These are phyloP conservation scores for Thalassiosira mediterranea DNA, from an alignment of 352 stramenopile genomes.

Conservation along the genomic window DNA sequence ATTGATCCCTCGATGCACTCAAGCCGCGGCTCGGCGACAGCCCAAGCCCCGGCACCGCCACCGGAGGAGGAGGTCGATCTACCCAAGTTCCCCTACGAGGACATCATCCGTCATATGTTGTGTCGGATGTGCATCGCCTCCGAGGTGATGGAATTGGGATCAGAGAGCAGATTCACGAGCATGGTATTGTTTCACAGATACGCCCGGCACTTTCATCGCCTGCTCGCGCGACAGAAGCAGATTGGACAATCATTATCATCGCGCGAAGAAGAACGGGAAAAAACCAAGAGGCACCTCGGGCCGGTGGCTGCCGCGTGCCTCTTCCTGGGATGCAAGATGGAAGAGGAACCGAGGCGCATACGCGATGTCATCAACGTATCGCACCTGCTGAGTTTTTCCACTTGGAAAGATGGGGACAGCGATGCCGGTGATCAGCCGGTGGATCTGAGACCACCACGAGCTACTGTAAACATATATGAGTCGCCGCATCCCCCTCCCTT, in stretches of 20 bases:
- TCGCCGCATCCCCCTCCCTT: slow-evolving; percentile 38
- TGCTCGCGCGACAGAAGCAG: slow-evolving; percentile 1
- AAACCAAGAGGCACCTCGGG: slow-evolving; percentile 36
- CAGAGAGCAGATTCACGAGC: slow-evolving; percentile 63
- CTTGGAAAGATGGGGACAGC: slow-evolving; percentile 3
- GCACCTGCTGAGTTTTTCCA: slow-evolving; percentile 50
- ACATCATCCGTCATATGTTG: too few relatives aligned
- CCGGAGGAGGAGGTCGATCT: too few relatives aligned
- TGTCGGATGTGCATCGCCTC: slow-evolving; percentile 53
- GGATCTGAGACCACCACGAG: too few relatives aligned
- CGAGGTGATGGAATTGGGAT: slow-evolving; percentile 56
- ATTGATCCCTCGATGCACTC: too few relatives aligned
- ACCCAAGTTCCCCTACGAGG: too few relatives aligned
- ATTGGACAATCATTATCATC: neutral
- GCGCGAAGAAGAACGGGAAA: slow-evolving; percentile 24
- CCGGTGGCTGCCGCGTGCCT: slow-evolving; percentile 63
- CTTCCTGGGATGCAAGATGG: slow-evolving; percentile 71
- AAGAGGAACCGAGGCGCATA: slow-evolving; percentile 71
- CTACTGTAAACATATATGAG: too few relatives aligned
- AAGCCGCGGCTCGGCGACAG: too few relatives aligned
- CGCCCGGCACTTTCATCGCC: slow-evolving; percentile 29
- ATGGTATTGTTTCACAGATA: slow-evolving; percentile 71
- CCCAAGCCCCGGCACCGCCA: too few relatives aligned
- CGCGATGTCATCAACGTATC: slow-evolving; percentile 76
- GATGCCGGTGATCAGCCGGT: slow-evolving; percentile 1